Conservation (phyloP, 1,139 yeast genomes). For the Scheffersomyces stambukii region DNA sequence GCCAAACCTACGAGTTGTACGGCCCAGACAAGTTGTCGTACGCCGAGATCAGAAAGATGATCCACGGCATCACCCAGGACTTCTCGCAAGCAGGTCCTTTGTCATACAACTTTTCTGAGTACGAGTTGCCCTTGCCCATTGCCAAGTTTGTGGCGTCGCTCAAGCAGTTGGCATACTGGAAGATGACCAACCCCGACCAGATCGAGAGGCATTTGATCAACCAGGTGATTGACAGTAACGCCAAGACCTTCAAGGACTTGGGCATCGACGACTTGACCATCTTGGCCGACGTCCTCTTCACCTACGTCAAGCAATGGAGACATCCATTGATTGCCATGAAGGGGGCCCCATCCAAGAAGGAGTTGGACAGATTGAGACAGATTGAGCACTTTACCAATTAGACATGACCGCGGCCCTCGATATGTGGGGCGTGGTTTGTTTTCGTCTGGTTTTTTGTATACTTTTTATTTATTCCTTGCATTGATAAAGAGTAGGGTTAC, state of each 20-base stretch:
- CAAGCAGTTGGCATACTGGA: slow-evolving; percentile 64
- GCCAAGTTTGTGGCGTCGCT: slow-evolving; percentile 45
- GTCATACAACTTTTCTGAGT: slow-evolving; percentile 29
- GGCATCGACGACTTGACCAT: slow-evolving; percentile 63
- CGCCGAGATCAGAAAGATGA: slow-evolving; percentile 65
- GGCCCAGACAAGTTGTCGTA: slow-evolving; percentile 70
- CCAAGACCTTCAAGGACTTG: slow-evolving; percentile 66
- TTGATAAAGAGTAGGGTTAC: too few relatives aligned
- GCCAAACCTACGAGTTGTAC: slow-evolving; percentile 69
- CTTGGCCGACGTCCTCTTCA: slow-evolving; percentile 66
- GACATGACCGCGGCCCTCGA: too few relatives aligned
- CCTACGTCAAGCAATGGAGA: slow-evolving; percentile 56
- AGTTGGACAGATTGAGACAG: slow-evolving; percentile 41
- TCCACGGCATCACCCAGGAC: slow-evolving; percentile 61
- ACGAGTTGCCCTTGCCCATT: slow-evolving; percentile 30
- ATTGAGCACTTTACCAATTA: slow-evolving; percentile 38
- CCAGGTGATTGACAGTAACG: slow-evolving; percentile 59
- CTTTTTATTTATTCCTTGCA: not conserved
- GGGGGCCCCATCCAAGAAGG: slow-evolving; percentile 42
- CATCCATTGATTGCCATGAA: slow-evolving; percentile 49
- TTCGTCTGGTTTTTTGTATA: slow-evolving; percentile 1
- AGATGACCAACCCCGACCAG: slow-evolving; percentile 67
- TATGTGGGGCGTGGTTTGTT: not conserved
- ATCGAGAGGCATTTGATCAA: slow-evolving; percentile 70
- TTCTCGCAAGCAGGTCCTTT: slow-evolving; percentile 54